Conservation (phyloP, 805 yeast species). For the Nakazawaea sp. region DNA sequence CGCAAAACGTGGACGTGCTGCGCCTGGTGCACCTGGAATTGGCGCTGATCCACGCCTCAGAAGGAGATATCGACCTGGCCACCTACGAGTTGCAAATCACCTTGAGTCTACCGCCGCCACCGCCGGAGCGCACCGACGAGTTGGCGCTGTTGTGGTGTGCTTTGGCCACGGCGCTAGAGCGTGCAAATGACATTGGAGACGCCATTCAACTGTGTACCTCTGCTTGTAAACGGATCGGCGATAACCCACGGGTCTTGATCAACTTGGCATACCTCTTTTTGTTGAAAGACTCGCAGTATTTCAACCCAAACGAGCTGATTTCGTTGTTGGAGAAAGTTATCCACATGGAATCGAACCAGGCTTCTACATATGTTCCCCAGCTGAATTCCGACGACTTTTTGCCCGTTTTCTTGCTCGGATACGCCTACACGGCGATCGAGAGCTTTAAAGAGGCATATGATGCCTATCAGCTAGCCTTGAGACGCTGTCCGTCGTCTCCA, state of each 20-base stretch:
- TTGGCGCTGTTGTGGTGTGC: conserved; percentile 48
- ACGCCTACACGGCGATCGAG: conserved; percentile 39
- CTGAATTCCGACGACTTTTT: conserved; percentile 39
- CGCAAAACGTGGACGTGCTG: conserved; percentile 35
- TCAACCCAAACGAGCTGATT: conserved; percentile 30
- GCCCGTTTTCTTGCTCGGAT: conserved; percentile 51
- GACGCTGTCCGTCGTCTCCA: conserved; percentile 47
- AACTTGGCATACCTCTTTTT: conserved; percentile 45
- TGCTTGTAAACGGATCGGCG: conserved; percentile 38
- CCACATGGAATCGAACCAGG: conserved; percentile 15
- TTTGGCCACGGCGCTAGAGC: conserved; percentile 42
- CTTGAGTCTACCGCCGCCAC: conserved; percentile 42
- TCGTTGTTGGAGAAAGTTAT: conserved; percentile 27
- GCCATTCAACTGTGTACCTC: conserved; percentile 44
- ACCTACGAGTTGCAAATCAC: conserved; percentile 43
- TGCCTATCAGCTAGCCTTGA: conserved; percentile 45
- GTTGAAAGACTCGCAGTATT: conserved; percentile 22
- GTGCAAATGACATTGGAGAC: conserved; percentile 40
- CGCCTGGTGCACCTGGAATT: conserved; percentile 48
- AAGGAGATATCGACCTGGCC: conserved; percentile 43
- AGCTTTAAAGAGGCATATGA: conserved; percentile 48
- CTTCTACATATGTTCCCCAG: conserved; percentile 13
- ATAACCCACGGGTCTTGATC: conserved; percentile 35
- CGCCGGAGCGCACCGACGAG: conserved; percentile 35
- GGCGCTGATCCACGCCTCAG: conserved; percentile 46